Evolutionary conservation across 1,284 basidiomycete species (phyloP), one percentile per base, ranked within the genome.

Genomic region (Rhizopogon parksii): DNA sequence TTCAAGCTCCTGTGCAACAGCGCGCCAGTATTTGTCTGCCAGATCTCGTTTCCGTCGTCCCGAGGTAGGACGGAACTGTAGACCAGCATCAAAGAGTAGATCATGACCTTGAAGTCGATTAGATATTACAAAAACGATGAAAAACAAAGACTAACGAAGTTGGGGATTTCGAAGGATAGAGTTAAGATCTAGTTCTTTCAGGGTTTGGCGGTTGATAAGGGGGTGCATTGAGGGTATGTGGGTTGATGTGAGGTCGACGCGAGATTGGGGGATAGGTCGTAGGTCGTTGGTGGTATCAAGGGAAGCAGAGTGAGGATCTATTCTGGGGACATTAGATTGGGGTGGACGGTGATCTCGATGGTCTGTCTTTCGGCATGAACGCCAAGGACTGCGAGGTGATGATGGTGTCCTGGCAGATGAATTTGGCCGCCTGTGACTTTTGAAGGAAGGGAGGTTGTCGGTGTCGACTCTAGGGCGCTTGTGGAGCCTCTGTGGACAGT

Each of bases 151-250:
- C 85, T 71, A 68, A 89, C 87, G 85, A 55, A 96, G 83, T 67
- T 94, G 91, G 21, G 90, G 88, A 64, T 93, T 93, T 52, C 88
- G 82, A 54, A 95, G 76, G 58, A 95, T 93, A 55, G 88, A 82
- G 56, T 85, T 80, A 24, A 95, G 73, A 66, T 96, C 92, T 40
- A 96, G 75, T 64, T 93, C 88, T 62, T 83, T 85, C 59, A 96
- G 73, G 0, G 90, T 91, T 49, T 84, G 79, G 42, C 86, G 77
- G 61, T 91, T 94, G 65, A 95, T 89, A 47, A 88, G 80, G 0
- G 93, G 91, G 42, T 77, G 74, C 39, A 80, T 70, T 24, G 85
- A 74, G 7, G 89, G 89, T 57, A 87, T 79, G 57, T 82, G 77
- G 4, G 76, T 71, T 4, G 79, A 79, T 49, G 72, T 68, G 35